Base-by-base conservation (phyloP, 192 early-diverging fungal species). In the Podila epigama region DNA sequence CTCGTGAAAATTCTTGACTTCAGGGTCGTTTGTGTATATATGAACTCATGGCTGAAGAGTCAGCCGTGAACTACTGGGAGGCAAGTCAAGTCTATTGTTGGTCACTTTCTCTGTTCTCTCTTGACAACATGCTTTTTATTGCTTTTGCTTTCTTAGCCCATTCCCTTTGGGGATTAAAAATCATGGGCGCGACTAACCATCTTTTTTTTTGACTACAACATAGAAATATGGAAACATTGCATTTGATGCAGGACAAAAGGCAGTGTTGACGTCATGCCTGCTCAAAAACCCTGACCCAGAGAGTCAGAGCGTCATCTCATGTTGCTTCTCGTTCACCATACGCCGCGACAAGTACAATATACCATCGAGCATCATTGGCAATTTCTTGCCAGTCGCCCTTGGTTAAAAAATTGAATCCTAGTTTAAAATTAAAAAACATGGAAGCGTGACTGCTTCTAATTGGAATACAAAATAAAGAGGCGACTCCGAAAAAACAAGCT, bases 21-120 rank as follows among this genome's bases (percentile, higher is more conserved):
- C 9, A 96, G 33, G 73, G 73, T 32, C 73, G 73, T 28, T 39
- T 77, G 32, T 77, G 73, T 68, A 77, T 77, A 68, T 77, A 77
- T 42, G 73, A 77, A 20, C 55, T 68, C 28, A 95, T 98, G 94
- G 89, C 90, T 10, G 96, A 98, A 71, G 92, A 94, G 70, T 93
- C 90, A 33, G 93, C 94, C 3, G 95, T 98, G 37, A 98, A 98
- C 85, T 98, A 98, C 75, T 98, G 95, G 95, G 95, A 97, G 87
- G 86, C 85, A 73, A 59, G 51, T n/a, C 22, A 22, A 13, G n/a
- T 39, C 27, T 12, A 25, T 20, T 58, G 15, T 31, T 40, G 22
- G 12, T 48, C 7, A 36, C 2, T 37, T 51, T 35, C 35, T 66
- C 11, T 60, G 54, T 25, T 22, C 33, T 39, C 5, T 33, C 42